These are phyloP conservation scores for Telfairia occidentalis DNA, from an alignment of 331 rosid genomes.

Conservation along the genomic window DNA sequence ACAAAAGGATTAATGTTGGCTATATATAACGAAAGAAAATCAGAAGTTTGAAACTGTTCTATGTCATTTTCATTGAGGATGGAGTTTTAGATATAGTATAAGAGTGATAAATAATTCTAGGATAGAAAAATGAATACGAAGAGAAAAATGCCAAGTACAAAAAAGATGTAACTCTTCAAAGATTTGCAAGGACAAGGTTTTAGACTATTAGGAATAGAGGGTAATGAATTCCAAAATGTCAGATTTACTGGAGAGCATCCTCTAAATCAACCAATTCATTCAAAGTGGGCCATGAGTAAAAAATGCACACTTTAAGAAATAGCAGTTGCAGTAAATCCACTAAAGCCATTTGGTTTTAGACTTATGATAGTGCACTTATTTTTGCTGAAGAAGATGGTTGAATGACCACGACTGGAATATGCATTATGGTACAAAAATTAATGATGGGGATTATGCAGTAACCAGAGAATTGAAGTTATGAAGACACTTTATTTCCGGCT, in stretches of 20 bases:
- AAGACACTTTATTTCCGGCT: neutral
- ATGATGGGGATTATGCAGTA: neutral
- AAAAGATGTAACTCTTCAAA: neutral
- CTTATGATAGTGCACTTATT: neutral
- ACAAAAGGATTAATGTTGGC: neutral
- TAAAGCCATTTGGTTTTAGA: neutral
- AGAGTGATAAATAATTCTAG: neutral
- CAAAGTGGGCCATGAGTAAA: neutral
- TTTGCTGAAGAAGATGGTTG: neutral
- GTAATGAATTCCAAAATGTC: neutral
- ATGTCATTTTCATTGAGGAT: neutral
- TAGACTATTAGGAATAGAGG: neutral
- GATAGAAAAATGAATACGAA: neutral
- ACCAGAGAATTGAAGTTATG: neutral
- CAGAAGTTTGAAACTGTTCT: neutral
- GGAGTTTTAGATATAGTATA: neutral
- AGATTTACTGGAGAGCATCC: neutral
- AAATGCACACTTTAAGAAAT: neutral
- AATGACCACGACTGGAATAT: neutral
- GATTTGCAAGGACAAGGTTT: neutral
- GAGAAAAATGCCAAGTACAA: neutral
- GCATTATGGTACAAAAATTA: neutral
- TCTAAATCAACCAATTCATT: neutral
- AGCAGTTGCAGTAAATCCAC: neutral
- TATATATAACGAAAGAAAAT: neutral